Evolutionary conservation across 805 yeast species (phyloP).

Genomic region (Cyberlindnera japonica): DNA sequence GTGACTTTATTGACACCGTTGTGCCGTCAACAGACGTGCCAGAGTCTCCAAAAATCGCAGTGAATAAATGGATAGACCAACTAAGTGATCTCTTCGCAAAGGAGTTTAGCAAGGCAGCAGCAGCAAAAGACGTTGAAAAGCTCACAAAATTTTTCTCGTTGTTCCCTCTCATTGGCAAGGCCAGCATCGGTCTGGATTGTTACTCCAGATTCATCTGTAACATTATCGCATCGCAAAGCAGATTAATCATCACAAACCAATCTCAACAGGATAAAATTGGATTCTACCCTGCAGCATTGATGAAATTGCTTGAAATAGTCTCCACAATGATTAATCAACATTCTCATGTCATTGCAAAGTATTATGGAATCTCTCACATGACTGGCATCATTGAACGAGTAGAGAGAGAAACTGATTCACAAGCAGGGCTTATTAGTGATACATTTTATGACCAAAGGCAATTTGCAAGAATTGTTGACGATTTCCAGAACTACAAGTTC

Average conservation of each 20-base stretch:
- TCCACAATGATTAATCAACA: constrained; percentile 86
- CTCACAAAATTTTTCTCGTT: constrained; percentile 78
- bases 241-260: constrained; percentile 52
- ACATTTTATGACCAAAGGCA: constrained; percentile 75
- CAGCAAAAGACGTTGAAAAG: constrained; percentile 56
- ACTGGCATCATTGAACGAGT: constrained; percentile 64
- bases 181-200: constrained; percentile 66
- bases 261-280: constrained; percentile 42
- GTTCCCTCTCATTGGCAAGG: constrained; percentile 81
- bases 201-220: constrained; percentile 86
- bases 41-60: constrained; percentile 59
- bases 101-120: constrained; percentile 71
- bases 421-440: constrained; percentile 83
- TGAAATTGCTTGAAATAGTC: constrained; percentile 76
- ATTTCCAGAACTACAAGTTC: constrained; percentile 51
- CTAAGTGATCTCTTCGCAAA: constrained; percentile 53
- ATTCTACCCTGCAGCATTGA: constrained; percentile 55
- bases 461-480: constrained; percentile 51
- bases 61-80: constrained; percentile 55
- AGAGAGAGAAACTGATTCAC: constrained; percentile 89
- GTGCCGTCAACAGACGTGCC: constrained; percentile 88
- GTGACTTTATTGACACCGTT: constrained; percentile 71
- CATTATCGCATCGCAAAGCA: constrained; percentile 75
- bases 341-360: constrained; percentile 66
- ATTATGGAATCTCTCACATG: constrained; percentile 66